These are phyloP conservation scores for Lachnellula cervina DNA, from an alignment of 2,329 filamentous ascomycete species.

Conservation along the genomic window DNA sequence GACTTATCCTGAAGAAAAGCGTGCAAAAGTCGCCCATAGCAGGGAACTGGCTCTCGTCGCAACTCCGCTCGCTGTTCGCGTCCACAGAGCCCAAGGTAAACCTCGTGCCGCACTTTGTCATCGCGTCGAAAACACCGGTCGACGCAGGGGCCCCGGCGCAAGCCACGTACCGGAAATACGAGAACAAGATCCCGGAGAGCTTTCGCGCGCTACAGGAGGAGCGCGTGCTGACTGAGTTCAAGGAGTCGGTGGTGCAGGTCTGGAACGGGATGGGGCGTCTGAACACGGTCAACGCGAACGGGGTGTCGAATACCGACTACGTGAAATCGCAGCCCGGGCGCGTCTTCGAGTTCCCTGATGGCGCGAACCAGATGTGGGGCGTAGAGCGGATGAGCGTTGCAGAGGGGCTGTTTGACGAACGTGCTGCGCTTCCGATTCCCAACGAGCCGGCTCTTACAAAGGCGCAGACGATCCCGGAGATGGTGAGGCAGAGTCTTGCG, in stretches of 20 bases:
- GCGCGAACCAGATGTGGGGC: slow-evolving; percentile 92
- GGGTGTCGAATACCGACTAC: slow-evolving; percentile 66
- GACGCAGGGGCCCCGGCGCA: slow-evolving; percentile 79
- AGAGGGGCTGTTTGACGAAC: slow-evolving; percentile 88
- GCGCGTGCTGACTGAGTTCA: slow-evolving; percentile 89
- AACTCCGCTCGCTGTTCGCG: slow-evolving; percentile 77
- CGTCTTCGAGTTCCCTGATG: slow-evolving; percentile 95
- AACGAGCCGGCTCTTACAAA: slow-evolving; percentile 50
- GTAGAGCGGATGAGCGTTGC: slow-evolving; percentile 79
- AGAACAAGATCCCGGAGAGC: slow-evolving; percentile 56
- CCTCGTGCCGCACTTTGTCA: slow-evolving; percentile 78
- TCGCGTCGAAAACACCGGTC: slow-evolving; percentile 82
- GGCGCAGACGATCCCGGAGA: slow-evolving; percentile 74
- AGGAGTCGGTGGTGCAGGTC: slow-evolving; percentile 92
- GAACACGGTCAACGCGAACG: slow-evolving; percentile 41
- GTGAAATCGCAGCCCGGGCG: slow-evolving; percentile 69
- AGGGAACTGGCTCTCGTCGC: slow-evolving; percentile 83
- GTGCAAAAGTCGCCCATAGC: slow-evolving; percentile 81
- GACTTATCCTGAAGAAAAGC: slow-evolving; percentile 87
- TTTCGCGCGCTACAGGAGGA: slow-evolving; percentile 87
- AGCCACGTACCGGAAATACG: slow-evolving; percentile 67
- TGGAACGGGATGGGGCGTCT: slow-evolving; percentile 79
- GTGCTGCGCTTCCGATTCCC: slow-evolving; percentile 56
- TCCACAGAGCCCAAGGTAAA: slow-evolving; percentile 65
- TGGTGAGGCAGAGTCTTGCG: slow-evolving; percentile 72